phyloP scores from a whole-genome alignment of 176 grass and related monocot species.

The Juncus effusus region DNA sequence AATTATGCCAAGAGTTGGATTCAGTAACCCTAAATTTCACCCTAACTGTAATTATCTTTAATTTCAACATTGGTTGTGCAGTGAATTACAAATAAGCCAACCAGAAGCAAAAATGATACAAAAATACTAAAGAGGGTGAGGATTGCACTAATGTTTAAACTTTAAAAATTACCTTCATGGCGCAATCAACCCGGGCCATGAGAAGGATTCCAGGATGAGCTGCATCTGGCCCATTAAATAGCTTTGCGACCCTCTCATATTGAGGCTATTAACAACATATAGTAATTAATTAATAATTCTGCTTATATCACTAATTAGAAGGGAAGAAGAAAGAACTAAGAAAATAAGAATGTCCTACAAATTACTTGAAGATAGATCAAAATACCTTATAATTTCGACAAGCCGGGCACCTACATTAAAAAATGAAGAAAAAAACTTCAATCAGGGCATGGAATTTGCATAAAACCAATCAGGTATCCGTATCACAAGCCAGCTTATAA shows the following conservation, averaged over 20 bases:
- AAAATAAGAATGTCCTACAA: background rate
- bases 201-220: conserved; percentile 78
- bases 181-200: conserved; percentile 92
- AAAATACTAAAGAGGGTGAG: too few species aligned
- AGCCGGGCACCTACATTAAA: conserved; percentile 75
- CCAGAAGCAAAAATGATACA: too few species aligned
- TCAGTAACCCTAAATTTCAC: too few species aligned
- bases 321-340: background rate
- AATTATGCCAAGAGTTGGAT: too few species aligned
- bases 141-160: background rate
- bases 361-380: background rate
- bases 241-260: conserved; percentile 91
- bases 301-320: conserved; percentile 2
- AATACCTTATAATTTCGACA: conserved; percentile 99
- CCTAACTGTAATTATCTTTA: too few species aligned
- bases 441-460: conserved; percentile 1
- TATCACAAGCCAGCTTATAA: too few species aligned
- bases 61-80: too few species aligned
- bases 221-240: conserved; percentile 86
- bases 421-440: background rate
- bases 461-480: too few species aligned
- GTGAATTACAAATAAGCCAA: too few species aligned
- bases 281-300: conserved; percentile 6
- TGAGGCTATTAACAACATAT: conserved; percentile 45
- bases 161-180: conserved; percentile 68